Base-by-base conservation (phyloP, 805 yeast genomes). In the Starmera amethionina region DNA sequence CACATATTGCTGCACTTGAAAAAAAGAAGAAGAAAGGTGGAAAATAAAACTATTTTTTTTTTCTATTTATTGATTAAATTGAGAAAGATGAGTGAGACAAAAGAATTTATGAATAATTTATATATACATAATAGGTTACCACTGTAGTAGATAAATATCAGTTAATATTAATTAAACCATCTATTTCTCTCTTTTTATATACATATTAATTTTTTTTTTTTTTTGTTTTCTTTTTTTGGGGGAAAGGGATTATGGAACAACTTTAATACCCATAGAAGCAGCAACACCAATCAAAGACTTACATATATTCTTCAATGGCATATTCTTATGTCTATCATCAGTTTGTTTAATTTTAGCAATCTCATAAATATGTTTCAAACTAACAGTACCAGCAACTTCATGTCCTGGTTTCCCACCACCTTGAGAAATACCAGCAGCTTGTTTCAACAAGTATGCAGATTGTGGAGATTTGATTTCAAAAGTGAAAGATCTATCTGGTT, bases 1-100 rank as follows among this genome's bases (percentile, higher is more conserved):
- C 97, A 0, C 97, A 89, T 59, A 89, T 89, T 63, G 96, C 97
- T 10, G 82, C 89, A 43, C 72, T 89, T 48, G 97, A 89, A 56
- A 84, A 79, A 68, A 84, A 79, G 56, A 89, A 85, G 64, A 75
- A 72, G 25, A 22, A 34, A 15, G 33, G 11, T 13, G 15, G 10
- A 4, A 34, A 34, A 22, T 22, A 22, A 8, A 22, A n/a, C n/a
- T n/a, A n/a, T n/a, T n/a, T n/a, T n/a, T n/a, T n/a, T n/a, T n/a
- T n/a, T 22, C 9, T 22, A 22, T 22, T 22, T 22, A 22, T 22
- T 22, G 27, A 22, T 22, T 22, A 22, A 8, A 22, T 22, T 4
- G 27, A 22, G 7, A 7, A 7, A 22, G 6, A 16, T 16, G 4
- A 16, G 18, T 16, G 18, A n/a, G n/a, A n/a, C n/a, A n/a, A 22